These are phyloP conservation scores for Gossypium stocksii DNA, from an alignment of 345 rosid genomes.

Conservation along the genomic window DNA sequence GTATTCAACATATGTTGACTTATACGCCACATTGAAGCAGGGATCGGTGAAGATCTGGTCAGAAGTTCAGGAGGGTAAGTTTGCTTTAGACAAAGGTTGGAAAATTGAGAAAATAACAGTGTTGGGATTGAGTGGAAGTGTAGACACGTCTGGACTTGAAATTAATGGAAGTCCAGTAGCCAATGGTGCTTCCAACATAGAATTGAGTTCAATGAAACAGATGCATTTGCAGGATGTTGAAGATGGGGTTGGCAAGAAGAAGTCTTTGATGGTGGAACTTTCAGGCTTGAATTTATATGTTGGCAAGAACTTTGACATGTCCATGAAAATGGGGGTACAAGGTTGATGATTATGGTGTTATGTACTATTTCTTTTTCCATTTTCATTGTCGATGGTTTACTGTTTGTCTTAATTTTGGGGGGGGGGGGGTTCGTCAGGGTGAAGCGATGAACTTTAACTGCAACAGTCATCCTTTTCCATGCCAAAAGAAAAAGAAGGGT, in stretches of 20 bases:
- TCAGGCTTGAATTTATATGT: slow-evolving; percentile 53
- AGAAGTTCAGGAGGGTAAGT: slow-evolving; percentile 63
- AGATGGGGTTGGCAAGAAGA: slow-evolving; percentile 32
- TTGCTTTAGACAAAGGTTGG: slow-evolving; percentile 75
- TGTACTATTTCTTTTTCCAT: too few relatives aligned
- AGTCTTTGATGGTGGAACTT: slow-evolving; percentile 57
- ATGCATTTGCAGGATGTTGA: slow-evolving; percentile 26
- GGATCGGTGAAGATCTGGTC: slow-evolving; percentile 83
- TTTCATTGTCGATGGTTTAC: too few relatives aligned
- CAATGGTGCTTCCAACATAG: slow-evolving; percentile 22
- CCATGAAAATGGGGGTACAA: slow-evolving; percentile 34
- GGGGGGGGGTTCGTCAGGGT: too few relatives aligned
- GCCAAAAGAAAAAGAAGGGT: too few relatives aligned
- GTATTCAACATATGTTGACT: slow-evolving; percentile 51
- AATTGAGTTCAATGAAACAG: slow-evolving; percentile 44
- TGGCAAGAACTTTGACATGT: slow-evolving; percentile 64
- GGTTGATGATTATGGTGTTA: slow-evolving; percentile 13
- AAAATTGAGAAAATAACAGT: slow-evolving; percentile 60
- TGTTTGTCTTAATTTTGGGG: too few relatives aligned
- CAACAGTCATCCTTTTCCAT: too few relatives aligned
- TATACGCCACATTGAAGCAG: slow-evolving; percentile 52
- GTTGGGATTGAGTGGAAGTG: slow-evolving; percentile 59
- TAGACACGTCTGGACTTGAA: slow-evolving; percentile 37
- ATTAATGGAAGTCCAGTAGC: slow-evolving; percentile 38
- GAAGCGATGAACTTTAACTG: too few relatives aligned